These are phyloP conservation scores for Aspergillus egyptiacus DNA, from an alignment of 495 filamentous ascomycete genomes.

Conservation along the genomic window DNA sequence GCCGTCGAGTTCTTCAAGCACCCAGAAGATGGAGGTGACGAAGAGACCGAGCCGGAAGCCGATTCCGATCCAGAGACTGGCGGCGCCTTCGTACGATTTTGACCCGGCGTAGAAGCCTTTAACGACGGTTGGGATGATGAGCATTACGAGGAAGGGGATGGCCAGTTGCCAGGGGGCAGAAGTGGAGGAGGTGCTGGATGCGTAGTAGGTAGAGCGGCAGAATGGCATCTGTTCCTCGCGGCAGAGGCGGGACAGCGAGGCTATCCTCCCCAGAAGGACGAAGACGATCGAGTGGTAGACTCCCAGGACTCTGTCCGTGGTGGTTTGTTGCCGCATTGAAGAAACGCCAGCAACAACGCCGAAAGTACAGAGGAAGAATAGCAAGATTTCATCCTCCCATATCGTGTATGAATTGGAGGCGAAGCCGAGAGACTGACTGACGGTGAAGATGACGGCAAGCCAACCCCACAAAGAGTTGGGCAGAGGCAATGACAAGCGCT, in stretches of 20 bases:
- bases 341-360: slow-evolving; percentile 65
- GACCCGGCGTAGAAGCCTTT: slow-evolving; percentile 70
- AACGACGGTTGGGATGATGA: slow-evolving; percentile 71
- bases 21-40: slow-evolving; percentile 77
- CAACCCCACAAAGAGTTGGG: slow-evolving; percentile 83
- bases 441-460: slow-evolving; percentile 72
- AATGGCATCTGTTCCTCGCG: slow-evolving; percentile 98
- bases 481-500: slow-evolving; percentile 50
- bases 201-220: slow-evolving; percentile 93
- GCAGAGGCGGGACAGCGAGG: slow-evolving; percentile 87
- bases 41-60: slow-evolving; percentile 72
- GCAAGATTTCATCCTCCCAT: slow-evolving; percentile 95
- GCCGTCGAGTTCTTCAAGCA: slow-evolving; percentile 85
- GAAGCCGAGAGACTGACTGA: slow-evolving; percentile 81
- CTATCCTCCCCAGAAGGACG: slow-evolving; percentile 69
- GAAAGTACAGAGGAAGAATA: slow-evolving; percentile 87
- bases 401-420: slow-evolving; percentile 98
- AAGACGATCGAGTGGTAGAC: slow-evolving; percentile 82
- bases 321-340: slow-evolving; percentile 61
- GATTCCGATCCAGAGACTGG: slow-evolving; percentile 74
- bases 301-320: slow-evolving; percentile 62
- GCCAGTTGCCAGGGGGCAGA: slow-evolving; percentile 85
- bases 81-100: slow-evolving; percentile 78
- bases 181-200: slow-evolving; percentile 83
- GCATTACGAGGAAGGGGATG: slow-evolving; percentile 68